Conservation (phyloP, 1,284 basidiomycete species). For the Mycena citricolor region DNA sequence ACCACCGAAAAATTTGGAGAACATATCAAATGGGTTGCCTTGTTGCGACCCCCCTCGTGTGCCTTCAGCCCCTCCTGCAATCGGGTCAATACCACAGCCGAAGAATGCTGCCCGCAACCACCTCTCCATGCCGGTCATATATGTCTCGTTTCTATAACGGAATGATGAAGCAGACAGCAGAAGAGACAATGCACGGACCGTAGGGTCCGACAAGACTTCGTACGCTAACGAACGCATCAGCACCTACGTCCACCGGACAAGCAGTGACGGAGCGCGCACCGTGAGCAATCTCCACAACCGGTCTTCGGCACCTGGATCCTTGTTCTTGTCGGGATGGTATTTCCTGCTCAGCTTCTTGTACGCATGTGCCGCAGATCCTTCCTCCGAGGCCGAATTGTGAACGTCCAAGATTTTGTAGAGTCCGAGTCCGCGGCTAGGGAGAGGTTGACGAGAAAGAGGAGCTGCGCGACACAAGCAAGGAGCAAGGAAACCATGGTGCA, state of each 20-base stretch:
- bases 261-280: conserved; percentile 47
- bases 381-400: conserved; percentile 75
- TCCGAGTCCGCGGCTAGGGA: conserved; percentile 59
- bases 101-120: no score
- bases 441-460: conserved; percentile 42
- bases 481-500: conserved; percentile 35
- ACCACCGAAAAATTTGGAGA: conserved; percentile 87
- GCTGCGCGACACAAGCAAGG: conserved; percentile 36
- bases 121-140: conserved; percentile 91
- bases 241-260: no score
- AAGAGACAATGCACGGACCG: conserved; percentile 44
- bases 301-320: conserved; percentile 76
- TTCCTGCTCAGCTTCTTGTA: conserved; percentile 90
- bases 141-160: conserved; percentile 78
- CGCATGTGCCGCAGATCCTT: conserved; percentile 86
- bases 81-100: no score
- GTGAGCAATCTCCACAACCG: conserved; percentile 85
- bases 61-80: conserved; percentile 81
- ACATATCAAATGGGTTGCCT: conserved; percentile 92
- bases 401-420: conserved; percentile 77
- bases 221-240: conserved; percentile 61
- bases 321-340: conserved; percentile 94
- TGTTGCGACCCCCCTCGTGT: conserved; percentile 76
- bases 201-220: conserved; percentile 83
- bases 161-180: conserved; percentile 7